Conservation (phyloP, 2,329 filamentous ascomycete species). For the Aspergillus sp. region DNA sequence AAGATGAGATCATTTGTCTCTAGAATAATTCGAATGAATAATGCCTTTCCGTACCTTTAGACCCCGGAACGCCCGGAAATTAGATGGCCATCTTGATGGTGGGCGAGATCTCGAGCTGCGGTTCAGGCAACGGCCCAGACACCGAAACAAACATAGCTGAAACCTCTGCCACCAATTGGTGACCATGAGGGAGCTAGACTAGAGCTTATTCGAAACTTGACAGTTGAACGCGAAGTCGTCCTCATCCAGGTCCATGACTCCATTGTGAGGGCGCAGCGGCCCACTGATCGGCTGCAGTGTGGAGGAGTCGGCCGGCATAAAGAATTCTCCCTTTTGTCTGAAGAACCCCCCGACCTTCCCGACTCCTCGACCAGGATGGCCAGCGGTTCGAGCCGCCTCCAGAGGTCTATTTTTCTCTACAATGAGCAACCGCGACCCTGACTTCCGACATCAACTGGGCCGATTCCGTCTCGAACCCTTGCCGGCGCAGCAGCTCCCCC, state of each 20-base stretch:
- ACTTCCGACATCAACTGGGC: conserved; percentile 24
- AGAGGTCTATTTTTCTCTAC: conserved; percentile 17
- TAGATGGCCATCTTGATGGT: background rate
- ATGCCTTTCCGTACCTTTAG: background rate
- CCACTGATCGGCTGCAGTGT: background rate
- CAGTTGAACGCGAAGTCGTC: too few species aligned
- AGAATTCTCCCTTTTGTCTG: background rate
- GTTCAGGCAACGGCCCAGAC: too few species aligned
- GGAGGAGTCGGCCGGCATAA: background rate
- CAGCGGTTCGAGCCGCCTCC: conserved; percentile 30
- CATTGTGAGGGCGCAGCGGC: too few species aligned
- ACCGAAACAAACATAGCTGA: too few species aligned
- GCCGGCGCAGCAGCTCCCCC: conserved; percentile 6
- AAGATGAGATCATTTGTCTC: too few species aligned
- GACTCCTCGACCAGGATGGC: conserved; percentile 22
- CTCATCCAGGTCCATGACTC: too few species aligned
- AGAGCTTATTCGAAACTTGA: too few species aligned
- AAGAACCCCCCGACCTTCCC: background rate
- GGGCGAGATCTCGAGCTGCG: background rate
- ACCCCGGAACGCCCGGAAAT: too few species aligned
- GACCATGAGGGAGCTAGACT: too few species aligned
- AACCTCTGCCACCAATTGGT: too few species aligned
- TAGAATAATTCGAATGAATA: background rate
- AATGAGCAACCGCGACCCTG: conserved; percentile 24
- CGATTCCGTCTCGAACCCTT: conserved; percentile 23